Percentiles rank a stretch among this genome's conserved stretches.
Evolutionary conservation across 2,329 filamentous ascomycete species (phyloP).

Genomic region (Incumbomyces lentus): DNA sequence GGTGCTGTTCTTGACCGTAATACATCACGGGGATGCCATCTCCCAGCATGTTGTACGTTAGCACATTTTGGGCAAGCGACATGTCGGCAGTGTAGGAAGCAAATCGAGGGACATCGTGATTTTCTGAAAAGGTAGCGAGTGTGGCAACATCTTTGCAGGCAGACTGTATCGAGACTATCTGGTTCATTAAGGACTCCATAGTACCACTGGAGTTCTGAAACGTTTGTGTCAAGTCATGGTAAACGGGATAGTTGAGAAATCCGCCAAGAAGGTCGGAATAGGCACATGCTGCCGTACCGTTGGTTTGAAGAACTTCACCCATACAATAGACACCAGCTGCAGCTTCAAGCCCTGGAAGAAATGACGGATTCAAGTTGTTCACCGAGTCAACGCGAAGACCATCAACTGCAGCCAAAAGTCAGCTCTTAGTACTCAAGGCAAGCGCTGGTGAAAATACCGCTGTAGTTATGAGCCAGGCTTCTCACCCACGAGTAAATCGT

Average conservation of each 20-base stretch:
- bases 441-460: no score
- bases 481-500: no score
- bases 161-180: constrained; percentile 12
- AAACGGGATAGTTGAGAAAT: constrained; percentile 5
- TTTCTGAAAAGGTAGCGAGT: constrained; percentile 34
- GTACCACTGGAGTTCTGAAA: constrained; percentile 14
- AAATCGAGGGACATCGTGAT: constrained; percentile 50
- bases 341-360: constrained; percentile 29
- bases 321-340: constrained; percentile 35
- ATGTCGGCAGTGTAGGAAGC: constrained; percentile 44
- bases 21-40: constrained; percentile 56
- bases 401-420: constrained; percentile 23
- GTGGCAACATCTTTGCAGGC: constrained; percentile 28
- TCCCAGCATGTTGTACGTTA: constrained; percentile 50
- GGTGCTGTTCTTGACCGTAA: constrained; percentile 56
- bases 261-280: constrained; percentile 8
- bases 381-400: constrained; percentile 43
- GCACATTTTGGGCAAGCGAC: constrained; percentile 49
- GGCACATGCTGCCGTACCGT: constrained; percentile 25
- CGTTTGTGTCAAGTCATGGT: constrained; percentile 26
- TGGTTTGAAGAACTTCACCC: constrained; percentile 36
- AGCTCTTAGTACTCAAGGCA: no score
- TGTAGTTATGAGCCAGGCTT: no score
- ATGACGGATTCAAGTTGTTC: constrained; percentile 24
- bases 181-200: no score